Conservation (phyloP, 2,329 filamentous ascomycete genomes). For the Diaporthe sp. region DNA sequence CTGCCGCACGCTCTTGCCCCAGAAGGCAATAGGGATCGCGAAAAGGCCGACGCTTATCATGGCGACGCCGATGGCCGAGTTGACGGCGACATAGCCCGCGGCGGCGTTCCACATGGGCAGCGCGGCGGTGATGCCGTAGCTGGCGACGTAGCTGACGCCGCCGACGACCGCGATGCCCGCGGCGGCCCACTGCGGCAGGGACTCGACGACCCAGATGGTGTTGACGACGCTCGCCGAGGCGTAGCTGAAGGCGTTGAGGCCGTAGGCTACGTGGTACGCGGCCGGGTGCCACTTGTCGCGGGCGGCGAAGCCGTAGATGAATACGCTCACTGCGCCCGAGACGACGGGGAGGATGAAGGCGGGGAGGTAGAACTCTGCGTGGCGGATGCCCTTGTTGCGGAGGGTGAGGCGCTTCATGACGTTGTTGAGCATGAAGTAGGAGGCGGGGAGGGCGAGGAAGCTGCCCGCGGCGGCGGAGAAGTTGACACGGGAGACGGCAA, state of each 20-base stretch:
- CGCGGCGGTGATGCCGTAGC: conserved; percentile 42
- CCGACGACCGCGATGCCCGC: conserved; percentile 44
- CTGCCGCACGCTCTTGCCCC: conserved; percentile 47
- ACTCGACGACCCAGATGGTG: conserved; percentile 48
- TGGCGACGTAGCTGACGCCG: conserved; percentile 43
- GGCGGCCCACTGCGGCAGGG: conserved; percentile 47
- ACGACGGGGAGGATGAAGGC: conserved; percentile 45
- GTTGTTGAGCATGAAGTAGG: conserved; percentile 41
- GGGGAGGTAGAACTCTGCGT: conserved; percentile 47
- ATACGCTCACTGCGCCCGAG: conserved; percentile 42
- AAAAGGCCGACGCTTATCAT: conserved; percentile 44
- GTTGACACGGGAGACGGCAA: conserved; percentile 37
- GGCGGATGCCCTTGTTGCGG: conserved; percentile 46
- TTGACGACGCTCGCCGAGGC: conserved; percentile 44
- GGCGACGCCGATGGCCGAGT: conserved; percentile 41
- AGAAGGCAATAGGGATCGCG: conserved; percentile 47
- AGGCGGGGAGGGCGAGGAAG: conserved; percentile 43
- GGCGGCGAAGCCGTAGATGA: conserved; percentile 43
- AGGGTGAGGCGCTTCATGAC: conserved; percentile 45
- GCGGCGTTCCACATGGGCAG: conserved; percentile 40
- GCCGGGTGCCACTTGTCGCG: conserved; percentile 32
- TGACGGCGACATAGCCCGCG: conserved; percentile 36
- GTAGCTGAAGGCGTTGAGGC: conserved; percentile 45
- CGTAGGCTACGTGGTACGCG: conserved; percentile 42
- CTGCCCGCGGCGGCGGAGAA: conserved; percentile 42